phyloP scores from a whole-genome alignment of 805 yeast genomes.

The Barnettozyma pratensis region DNA sequence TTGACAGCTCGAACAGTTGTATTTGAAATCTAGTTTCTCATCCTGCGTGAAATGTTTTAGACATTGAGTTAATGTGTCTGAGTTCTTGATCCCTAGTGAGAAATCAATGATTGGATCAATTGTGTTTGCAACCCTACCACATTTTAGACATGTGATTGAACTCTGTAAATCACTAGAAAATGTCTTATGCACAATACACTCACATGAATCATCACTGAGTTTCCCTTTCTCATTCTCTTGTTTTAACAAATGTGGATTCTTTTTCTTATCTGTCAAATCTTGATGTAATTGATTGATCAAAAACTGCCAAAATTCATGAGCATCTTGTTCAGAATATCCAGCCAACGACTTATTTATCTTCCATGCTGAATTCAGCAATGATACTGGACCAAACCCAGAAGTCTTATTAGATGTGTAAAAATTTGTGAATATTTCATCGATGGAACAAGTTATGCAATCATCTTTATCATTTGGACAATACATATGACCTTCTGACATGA shows the following conservation, averaged over 20 bases:
- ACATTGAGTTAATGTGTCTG: constrained; percentile 51
- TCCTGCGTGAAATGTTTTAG: constrained; percentile 69
- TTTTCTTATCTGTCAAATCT: constrained; percentile 22
- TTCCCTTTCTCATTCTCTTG: not conserved
- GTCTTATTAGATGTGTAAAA: constrained; percentile 61
- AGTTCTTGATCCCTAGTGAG: constrained; percentile 63
- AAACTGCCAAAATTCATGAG: constrained; percentile 97
- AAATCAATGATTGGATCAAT: constrained; percentile 88
- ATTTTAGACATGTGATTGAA: constrained; percentile 67
- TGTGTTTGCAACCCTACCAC: constrained; percentile 53
- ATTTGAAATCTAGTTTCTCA: constrained; percentile 72
- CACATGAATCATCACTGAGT: constrained; percentile 36
- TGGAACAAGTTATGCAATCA: constrained; percentile 75
- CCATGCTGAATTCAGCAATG: constrained; percentile 83
- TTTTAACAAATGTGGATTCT: constrained; percentile 10
- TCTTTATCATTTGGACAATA: constrained; percentile 40
- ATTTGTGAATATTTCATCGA: constrained; percentile 71
- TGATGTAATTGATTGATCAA: constrained; percentile 76
- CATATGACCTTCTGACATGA: constrained; percentile 68
- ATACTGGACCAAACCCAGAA: constrained; percentile 76
- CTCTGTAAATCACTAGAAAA: constrained; percentile 83
- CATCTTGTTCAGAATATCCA: constrained; percentile 97
- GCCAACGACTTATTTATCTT: constrained; percentile 78
- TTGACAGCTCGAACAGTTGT: constrained; percentile 65
- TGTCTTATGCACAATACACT: constrained; percentile 76